Conservation (phyloP, 495 filamentous ascomycete species). For the Extremus antarcticus region DNA sequence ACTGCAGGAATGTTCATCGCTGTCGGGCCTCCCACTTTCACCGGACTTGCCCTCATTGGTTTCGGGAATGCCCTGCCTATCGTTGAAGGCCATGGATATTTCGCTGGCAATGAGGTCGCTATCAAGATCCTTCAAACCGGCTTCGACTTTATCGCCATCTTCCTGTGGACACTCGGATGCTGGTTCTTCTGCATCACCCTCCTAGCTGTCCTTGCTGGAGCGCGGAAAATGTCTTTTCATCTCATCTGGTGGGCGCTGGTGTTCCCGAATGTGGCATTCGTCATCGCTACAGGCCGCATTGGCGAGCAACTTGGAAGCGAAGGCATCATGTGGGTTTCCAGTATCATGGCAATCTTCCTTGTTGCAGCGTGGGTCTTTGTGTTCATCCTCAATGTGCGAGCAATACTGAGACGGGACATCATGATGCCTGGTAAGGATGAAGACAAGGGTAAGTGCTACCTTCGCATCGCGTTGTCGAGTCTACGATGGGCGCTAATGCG, state of each 20-base stretch:
- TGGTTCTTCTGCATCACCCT: slow-evolving; percentile 60
- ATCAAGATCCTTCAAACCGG: slow-evolving; percentile 38
- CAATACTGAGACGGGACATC: slow-evolving; percentile 11
- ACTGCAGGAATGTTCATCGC: slow-evolving; percentile 29
- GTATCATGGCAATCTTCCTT: slow-evolving; percentile 8
- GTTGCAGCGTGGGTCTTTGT: slow-evolving; percentile 14
- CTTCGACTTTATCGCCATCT: slow-evolving; percentile 44
- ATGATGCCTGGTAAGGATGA: slow-evolving; percentile 19
- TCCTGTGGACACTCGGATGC: slow-evolving; percentile 58
- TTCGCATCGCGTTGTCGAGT: too few relatives aligned
- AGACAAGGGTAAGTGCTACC: slow-evolving; percentile 17
- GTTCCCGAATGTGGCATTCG: slow-evolving; percentile 50
- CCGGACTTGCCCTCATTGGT: slow-evolving; percentile 53
- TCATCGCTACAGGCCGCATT: slow-evolving; percentile 40
- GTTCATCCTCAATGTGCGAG: slow-evolving; percentile 3
- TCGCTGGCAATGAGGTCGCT: slow-evolving; percentile 15
- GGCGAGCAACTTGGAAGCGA: slow-evolving; percentile 34
- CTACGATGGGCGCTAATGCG: too few relatives aligned
- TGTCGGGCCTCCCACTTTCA: slow-evolving; percentile 44
- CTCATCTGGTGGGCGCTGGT: slow-evolving; percentile 48
- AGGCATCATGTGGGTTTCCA: slow-evolving; percentile 30
- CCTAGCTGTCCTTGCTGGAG: slow-evolving; percentile 41
- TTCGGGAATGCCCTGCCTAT: slow-evolving; percentile 47
- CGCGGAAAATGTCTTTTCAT: slow-evolving; percentile 42
- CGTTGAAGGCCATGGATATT: slow-evolving; percentile 23